Evolutionary conservation across 1,139 yeast species (phyloP).

Genomic region (Pichia sp.): DNA sequence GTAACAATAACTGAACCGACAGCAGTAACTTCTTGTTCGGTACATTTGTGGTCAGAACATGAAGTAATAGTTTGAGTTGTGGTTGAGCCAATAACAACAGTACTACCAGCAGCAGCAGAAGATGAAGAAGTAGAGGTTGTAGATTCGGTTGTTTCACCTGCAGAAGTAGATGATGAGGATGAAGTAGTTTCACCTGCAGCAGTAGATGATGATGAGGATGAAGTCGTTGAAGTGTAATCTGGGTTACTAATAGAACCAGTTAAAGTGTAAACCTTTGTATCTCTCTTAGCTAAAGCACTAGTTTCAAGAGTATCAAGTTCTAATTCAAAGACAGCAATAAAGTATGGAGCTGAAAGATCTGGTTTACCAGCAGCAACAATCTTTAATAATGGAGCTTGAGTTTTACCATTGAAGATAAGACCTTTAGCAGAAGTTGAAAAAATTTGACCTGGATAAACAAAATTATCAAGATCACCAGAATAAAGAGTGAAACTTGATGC

Average conservation of each 20-base stretch:
- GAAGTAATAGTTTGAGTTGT: slow-evolving; percentile 13
- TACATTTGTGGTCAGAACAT: slow-evolving; percentile 20
- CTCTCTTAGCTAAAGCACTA: slow-evolving; percentile 11
- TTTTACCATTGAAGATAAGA: slow-evolving; percentile 12
- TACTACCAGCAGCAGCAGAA: slow-evolving; percentile 3
- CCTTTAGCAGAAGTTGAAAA: slow-evolving; percentile 4
- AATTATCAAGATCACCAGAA: slow-evolving; percentile 15
- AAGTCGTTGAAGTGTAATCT: background rate
- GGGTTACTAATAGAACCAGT: slow-evolving; percentile 9
- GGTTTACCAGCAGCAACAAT: slow-evolving; percentile 4
- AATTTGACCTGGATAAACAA: slow-evolving; percentile 12
- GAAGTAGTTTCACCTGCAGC: too few relatives aligned
- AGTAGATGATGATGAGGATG: slow-evolving; percentile 12
- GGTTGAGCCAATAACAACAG: slow-evolving; percentile 5
- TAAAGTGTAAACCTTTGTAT: slow-evolving; percentile 2
- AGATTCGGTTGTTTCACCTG: background rate
- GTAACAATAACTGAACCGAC: slow-evolving; percentile 7
- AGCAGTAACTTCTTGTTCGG: slow-evolving; percentile 8
- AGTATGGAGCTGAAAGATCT: background rate
- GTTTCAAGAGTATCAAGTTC: slow-evolving; percentile 2
- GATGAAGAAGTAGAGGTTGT: slow-evolving; percentile 1
- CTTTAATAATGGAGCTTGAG: slow-evolving; percentile 15
- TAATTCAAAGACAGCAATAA: slow-evolving; percentile 5
- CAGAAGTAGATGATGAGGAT: background rate
- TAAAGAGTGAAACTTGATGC: slow-evolving; percentile 4